A percentile compares a stretch with the other conserved stretches of the same genome.
Conservation (phyloP, 2,329 filamentous ascomycete species). For the Xylaria sp. region DNA sequence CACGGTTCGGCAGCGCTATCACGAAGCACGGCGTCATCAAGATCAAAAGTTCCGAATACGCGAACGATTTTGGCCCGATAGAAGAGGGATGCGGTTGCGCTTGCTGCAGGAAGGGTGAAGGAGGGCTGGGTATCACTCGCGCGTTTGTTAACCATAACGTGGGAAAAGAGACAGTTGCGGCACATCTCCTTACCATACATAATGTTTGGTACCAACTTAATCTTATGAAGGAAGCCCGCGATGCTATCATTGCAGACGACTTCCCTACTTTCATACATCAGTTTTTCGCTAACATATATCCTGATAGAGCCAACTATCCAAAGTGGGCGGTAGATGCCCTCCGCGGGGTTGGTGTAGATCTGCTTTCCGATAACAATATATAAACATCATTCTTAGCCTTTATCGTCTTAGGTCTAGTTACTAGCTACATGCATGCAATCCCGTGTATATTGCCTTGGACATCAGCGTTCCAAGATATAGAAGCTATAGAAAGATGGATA, state of each 20-base stretch:
- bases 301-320: conserved; percentile 75
- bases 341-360: conserved; percentile 80
- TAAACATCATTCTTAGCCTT: conserved; percentile 10
- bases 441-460: neutral
- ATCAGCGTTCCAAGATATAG: neutral
- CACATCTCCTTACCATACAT: conserved; percentile 86
- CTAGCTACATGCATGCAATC: neutral
- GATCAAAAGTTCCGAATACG: conserved; percentile 79
- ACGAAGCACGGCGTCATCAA: conserved; percentile 86
- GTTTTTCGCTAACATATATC: conserved; percentile 83
- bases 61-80: conserved; percentile 83
- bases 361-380: conserved; percentile 56
- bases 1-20: conserved; percentile 94
- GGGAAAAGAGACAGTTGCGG: conserved; percentile 93
- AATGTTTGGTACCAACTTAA: conserved; percentile 93
- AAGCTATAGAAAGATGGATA: neutral
- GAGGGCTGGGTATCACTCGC: conserved; percentile 82
- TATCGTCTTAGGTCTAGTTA: neutral
- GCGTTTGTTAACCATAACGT: conserved; percentile 93
- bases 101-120: conserved; percentile 76
- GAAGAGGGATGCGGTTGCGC: conserved; percentile 84
- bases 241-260: conserved; percentile 82
- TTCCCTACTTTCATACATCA: conserved; percentile 81
- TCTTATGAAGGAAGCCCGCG: conserved; percentile 79
- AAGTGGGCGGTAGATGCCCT: conserved; percentile 87